A percentile compares a stretch with the other conserved stretches of the same genome.
Evolutionary conservation across 106 monocot species (phyloP).

Genomic region (Xerophyta viscosa): DNA sequence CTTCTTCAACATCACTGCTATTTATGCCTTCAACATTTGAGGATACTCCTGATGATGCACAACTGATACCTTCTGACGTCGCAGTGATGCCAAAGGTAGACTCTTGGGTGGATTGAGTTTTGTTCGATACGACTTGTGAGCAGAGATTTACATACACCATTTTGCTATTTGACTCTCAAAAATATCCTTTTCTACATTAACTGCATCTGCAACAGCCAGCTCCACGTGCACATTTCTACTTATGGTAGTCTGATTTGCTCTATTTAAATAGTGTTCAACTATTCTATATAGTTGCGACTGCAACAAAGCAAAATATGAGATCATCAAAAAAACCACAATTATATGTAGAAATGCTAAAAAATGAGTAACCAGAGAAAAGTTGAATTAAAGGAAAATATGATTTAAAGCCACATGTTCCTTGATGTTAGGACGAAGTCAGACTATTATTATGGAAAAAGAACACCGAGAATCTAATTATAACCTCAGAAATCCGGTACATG

Average conservation of each 20-base stretch:
- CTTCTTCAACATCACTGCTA: slow-evolving; percentile 40
- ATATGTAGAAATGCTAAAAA: no score
- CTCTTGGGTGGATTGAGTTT: slow-evolving; percentile 11
- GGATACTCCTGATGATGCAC: slow-evolving; percentile 1
- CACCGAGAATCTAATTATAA: no score
- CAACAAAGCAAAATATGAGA: no score
- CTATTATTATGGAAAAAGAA: no score
- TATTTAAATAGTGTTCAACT: slow-evolving; percentile 64
- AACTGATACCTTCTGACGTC: slow-evolving; percentile 5
- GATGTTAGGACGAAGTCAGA: no score
- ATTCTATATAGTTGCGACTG: slow-evolving; percentile 83
- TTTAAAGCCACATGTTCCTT: no score
- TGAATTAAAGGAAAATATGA: no score
- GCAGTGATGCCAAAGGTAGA: slow-evolving; percentile 1
- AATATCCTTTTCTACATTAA: slow-evolving; percentile 89
- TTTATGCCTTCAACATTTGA: background rate
- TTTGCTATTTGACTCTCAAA: slow-evolving; percentile 86
- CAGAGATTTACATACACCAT: slow-evolving; percentile 82
- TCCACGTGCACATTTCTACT: slow-evolving; percentile 59
- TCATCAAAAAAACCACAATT: no score
- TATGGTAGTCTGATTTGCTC: slow-evolving; percentile 36
- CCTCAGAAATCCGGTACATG: no score
- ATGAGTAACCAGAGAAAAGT: no score
- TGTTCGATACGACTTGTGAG: slow-evolving; percentile 41
- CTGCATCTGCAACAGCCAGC: slow-evolving; percentile 89